Conservation (phyloP, 768 basidiomycete species). For the Trametes elegans region DNA sequence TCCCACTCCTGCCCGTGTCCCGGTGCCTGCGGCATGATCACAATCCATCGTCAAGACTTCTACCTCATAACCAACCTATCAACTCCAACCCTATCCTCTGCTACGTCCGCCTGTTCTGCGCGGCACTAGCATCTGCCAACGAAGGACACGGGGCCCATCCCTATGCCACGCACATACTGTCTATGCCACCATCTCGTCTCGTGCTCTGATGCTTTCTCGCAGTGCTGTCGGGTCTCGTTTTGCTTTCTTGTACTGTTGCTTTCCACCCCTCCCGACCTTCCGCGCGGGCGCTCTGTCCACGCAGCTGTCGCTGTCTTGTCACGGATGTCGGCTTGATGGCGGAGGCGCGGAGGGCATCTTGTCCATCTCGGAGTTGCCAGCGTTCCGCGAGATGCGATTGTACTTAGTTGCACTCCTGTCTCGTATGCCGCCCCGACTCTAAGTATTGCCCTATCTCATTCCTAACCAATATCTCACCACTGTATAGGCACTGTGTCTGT, state of each 20-base stretch:
- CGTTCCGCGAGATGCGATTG: constrained; percentile 16
- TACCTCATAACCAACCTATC: not conserved
- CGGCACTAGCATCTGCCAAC: constrained; percentile 1
- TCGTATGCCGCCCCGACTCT: constrained; percentile 21
- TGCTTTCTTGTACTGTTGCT: constrained; percentile 4
- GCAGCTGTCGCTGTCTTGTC: not conserved
- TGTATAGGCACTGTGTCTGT: constrained; percentile 1
- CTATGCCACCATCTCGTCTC: constrained; percentile 27
- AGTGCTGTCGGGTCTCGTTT: constrained; percentile 5
- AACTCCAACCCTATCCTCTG: not conserved
- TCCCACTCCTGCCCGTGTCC: constrained; percentile 33
- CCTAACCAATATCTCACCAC: not conserved
- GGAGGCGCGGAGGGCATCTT: constrained; percentile 14
- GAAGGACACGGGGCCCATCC: not conserved
- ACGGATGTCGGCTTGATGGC: not conserved
- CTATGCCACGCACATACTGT: constrained; percentile 34
- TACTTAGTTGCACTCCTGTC: constrained; percentile 18
- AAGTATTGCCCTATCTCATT: constrained; percentile 6
- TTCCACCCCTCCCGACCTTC: not conserved
- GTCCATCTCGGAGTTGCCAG: constrained; percentile 19
- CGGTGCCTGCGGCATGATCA: constrained; percentile 29
- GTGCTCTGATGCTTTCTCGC: constrained; percentile 14
- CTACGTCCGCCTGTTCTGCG: not conserved
- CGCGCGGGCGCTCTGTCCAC: not conserved
- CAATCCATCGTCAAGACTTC: not conserved